Base-by-base conservation (phyloP, 192 early-diverging fungal genomes). In the Linnemannia exigua region DNA sequence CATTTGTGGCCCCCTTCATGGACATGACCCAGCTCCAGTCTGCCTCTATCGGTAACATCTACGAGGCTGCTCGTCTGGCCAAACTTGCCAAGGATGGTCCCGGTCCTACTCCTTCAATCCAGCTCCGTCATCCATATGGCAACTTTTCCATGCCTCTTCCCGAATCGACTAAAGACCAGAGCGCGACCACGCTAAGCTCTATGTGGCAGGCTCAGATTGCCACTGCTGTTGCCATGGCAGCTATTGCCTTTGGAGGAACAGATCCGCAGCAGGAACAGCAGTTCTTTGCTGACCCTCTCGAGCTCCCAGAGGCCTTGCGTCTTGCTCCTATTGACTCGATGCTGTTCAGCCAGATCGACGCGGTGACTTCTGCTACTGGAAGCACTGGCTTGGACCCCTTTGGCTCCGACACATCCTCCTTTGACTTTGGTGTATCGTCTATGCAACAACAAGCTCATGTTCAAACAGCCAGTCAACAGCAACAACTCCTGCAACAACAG, bases 201-300 rank as follows among this genome's bases (percentile, higher is more conserved):
- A 33, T 81, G 22, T 81, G 79, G 79, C 79, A 81, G 79, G 58
- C 47, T 8, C 79, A 81, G 6, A 81, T 81, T 48, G 35, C 79
- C 35, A 58, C 72, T 5, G 79, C 79, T 0, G 71, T 81, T 1
- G 79, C 79, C 1, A 74, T 81, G 73, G 73, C 79, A 6, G 79
- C 79, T 16, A 75, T 75, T 22, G 67, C 72, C 2, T 81, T 75
- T 70, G 79, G 79, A 35, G 79, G 72, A 6, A 47, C 73, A 14
- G 79, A 75, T 58, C 73, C 76, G 22, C 52, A 67, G 35, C 70
- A 74, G 25, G 44, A 69, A 52, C 79, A 80, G n/a, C 72, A 67
- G 22, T 63, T 75, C 67, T 75, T 81, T 81, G 51, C 79, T n/a
- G 75, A 54, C 47, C 73, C 79, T 5, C 31, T 81, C 1, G 79